Percentiles rank a stretch among this genome's conserved stretches.
Evolutionary conservation across 768 basidiomycete genomes (phyloP).

Genomic region (Lyophyllum semitale): DNA sequence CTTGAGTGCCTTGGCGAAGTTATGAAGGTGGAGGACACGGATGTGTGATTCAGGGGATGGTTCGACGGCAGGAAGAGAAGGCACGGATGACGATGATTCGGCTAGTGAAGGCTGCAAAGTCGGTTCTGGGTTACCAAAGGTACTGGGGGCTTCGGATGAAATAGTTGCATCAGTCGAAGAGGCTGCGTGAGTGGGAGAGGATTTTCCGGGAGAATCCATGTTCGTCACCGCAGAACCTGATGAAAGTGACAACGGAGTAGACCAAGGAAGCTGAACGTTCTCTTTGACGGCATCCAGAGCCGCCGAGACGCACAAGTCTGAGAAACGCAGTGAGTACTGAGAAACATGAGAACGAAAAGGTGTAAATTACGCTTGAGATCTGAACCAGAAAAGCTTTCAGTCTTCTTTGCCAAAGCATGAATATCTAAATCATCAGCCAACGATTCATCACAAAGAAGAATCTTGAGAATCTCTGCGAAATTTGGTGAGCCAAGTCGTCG

Average conservation of each 20-base stretch:
- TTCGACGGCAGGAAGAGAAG: conserved; percentile 14
- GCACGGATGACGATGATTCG: not conserved
- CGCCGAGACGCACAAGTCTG: conserved; percentile 91
- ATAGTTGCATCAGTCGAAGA: not conserved
- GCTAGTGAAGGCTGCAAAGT: not conserved
- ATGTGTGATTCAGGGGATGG: conserved; percentile 9
- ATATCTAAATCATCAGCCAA: conserved; percentile 67
- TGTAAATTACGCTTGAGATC: conserved; percentile 83
- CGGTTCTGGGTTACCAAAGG: not conserved
- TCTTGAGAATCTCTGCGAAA: conserved; percentile 77
- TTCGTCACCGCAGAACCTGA: not conserved
- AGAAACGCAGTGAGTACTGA: conserved; percentile 1
- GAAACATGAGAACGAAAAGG: conserved; percentile 9
- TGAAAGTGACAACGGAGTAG: conserved; percentile 11
- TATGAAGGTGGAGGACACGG: conserved; percentile 46
- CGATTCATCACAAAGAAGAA: conserved; percentile 80
- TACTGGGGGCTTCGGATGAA: not conserved
- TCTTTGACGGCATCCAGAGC: conserved; percentile 93
- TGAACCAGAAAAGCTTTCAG: conserved; percentile 89
- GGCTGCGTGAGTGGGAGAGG: not conserved
- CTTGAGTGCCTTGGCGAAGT: conserved; percentile 83
- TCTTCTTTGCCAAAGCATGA: conserved; percentile 61
- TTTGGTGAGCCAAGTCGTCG: conserved; percentile 3
- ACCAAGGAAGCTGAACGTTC: conserved; percentile 79
- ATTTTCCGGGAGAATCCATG: not conserved